These are phyloP conservation scores for Bacidia gigantensis DNA, from an alignment of 495 filamentous ascomycete genomes.

Conservation along the genomic window DNA sequence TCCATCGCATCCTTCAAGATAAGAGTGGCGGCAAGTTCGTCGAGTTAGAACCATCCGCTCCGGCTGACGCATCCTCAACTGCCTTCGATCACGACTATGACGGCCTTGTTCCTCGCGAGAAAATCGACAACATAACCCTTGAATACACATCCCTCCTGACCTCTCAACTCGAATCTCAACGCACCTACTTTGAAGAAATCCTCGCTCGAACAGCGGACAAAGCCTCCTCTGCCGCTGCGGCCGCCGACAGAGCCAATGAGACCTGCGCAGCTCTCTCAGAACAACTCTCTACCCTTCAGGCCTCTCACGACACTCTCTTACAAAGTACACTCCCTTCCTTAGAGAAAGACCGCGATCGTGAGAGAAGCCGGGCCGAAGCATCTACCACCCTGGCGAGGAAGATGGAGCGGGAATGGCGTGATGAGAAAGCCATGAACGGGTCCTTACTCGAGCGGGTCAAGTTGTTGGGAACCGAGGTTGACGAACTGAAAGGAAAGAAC, in stretches of 20 bases:
- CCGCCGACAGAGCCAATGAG: slow-evolving; percentile 47
- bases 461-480: slow-evolving; percentile 44
- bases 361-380: slow-evolving; percentile 52
- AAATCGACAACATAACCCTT: slow-evolving; percentile 79
- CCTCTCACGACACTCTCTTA: slow-evolving; percentile 40
- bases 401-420: slow-evolving; percentile 63
- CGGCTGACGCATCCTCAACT: slow-evolving; percentile 6
- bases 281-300: slow-evolving; percentile 39
- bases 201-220: slow-evolving; percentile 86
- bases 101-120: slow-evolving; percentile 57
- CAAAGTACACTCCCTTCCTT: slow-evolving; percentile 47
- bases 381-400: slow-evolving; percentile 60
- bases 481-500: slow-evolving; percentile 39
- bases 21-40: slow-evolving; percentile 85
- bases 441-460: slow-evolving; percentile 65
- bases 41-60: slow-evolving; percentile 48
- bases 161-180: slow-evolving; percentile 79
- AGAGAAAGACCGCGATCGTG: slow-evolving; percentile 56
- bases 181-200: slow-evolving; percentile 88
- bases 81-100: slow-evolving; percentile 23
- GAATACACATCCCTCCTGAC: slow-evolving; percentile 93
- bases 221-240: slow-evolving; percentile 54
- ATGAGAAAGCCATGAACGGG: slow-evolving; percentile 75
- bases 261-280: slow-evolving; percentile 38
- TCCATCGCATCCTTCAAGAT: slow-evolving; percentile 85